Base-by-base conservation (phyloP, 2,329 filamentous ascomycete genomes). In the Chaetomium sp. region DNA sequence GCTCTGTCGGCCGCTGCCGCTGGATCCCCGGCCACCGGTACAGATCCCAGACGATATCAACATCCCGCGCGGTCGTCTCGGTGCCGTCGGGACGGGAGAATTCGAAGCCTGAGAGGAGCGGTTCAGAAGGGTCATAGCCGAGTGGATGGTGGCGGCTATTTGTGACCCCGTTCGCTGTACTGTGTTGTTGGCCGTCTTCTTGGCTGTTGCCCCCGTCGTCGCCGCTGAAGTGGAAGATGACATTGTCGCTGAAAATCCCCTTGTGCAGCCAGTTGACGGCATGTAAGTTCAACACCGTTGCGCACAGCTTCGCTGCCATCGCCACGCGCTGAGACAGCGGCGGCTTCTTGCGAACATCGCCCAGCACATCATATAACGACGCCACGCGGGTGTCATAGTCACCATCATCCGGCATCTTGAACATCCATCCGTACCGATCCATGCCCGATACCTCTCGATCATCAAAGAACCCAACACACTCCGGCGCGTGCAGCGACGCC, bases 231-330 rank as follows among this genome's bases (percentile, higher is more conserved):
- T 74, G 74, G 63, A 80, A 78, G 8, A 80, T 62, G 32, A 80
- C 71, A 60, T 77, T 79, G 38, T 75, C 67, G 48, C 72, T 74
- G 9, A 76, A 73, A 0, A 81, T 68, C 2, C 76, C 75, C 60
- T 80, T 80, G 67, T 80, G 78, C 5, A 79, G 68, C 78, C 77
- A 81, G 54, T 78, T 74, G 0, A 79, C 74, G 0, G 75, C 72
- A 59, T 80, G 78, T 0, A 80, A 66, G 46, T 76, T 72, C 56
- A 65, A 42, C 5, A 64, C 50, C 4, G 63, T 64, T 6, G 56
- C 51, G 38, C 61, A 64, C 10, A 66, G 52, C 54, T 49, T 57
- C 8, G 37, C 35, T 1, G 64, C 64, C 48, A 66, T 50, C 10
- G 43, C 40, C 9, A 66, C 35, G 1, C 64, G 54, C 34, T 62